These are phyloP conservation scores for Yarrowia sp. DNA, from an alignment of 805 yeast species.

Conservation along the genomic window DNA sequence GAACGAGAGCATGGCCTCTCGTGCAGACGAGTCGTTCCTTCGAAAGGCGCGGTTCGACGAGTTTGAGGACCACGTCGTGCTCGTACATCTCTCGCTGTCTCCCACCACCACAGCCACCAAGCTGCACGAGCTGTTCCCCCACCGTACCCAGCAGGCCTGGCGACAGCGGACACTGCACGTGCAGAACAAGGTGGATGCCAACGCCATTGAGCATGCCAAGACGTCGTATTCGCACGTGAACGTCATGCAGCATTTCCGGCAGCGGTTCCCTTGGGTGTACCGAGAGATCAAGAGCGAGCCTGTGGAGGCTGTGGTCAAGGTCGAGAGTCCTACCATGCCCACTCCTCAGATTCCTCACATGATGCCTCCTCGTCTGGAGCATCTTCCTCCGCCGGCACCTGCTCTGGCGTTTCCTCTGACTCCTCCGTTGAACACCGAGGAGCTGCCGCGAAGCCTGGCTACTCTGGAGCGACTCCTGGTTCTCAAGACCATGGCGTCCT, in stretches of 20 bases:
- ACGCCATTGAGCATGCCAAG: not conserved
- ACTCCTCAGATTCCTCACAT: not conserved
- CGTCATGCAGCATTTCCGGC: not conserved
- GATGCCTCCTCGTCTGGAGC: not conserved
- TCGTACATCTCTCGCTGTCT: not conserved
- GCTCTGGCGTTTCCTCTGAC: slow-evolving; percentile 12
- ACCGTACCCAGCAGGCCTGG: slow-evolving; percentile 24
- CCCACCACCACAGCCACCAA: slow-evolving; percentile 23
- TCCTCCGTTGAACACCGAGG: slow-evolving; percentile 12
- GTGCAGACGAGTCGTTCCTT: slow-evolving; percentile 16
- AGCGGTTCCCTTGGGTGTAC: slow-evolving; percentile 23
- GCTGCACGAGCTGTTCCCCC: slow-evolving; percentile 14
- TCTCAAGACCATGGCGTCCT: not conserved
- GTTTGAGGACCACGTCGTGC: not conserved
- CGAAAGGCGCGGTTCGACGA: slow-evolving; percentile 20
- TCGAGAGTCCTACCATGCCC: not conserved
- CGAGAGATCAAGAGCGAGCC: not conserved
- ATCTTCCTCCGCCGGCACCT: not conserved
- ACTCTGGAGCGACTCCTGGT: not conserved
- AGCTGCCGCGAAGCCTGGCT: not conserved
- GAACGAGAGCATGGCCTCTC: not conserved
- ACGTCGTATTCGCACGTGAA: not conserved
- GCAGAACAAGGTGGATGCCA: not conserved
- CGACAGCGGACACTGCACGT: slow-evolving; percentile 18
- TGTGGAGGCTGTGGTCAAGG: not conserved